A percentile compares a stretch with the other conserved stretches of the same genome.
Conservation (phyloP, 257 asterid species). For the Fraxinus anomala region DNA sequence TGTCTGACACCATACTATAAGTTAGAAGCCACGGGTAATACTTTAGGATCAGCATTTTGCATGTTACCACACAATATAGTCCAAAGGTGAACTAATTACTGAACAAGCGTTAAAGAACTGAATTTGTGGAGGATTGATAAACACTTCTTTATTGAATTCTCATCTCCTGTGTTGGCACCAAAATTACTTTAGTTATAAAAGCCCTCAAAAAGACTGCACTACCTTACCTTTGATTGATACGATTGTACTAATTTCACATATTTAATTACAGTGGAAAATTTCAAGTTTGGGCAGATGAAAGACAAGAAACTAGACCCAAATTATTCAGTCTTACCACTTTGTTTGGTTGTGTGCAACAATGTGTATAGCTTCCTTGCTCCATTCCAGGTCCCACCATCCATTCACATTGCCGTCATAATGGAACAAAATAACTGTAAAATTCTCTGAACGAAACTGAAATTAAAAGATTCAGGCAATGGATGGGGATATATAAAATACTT, state of each 20-base stretch:
- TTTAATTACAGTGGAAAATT: not conserved
- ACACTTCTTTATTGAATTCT: not conserved
- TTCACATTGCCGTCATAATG: constrained; percentile 93
- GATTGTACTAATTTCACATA: constrained; percentile 2
- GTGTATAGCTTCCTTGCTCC: constrained; percentile 89
- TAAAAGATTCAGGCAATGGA: constrained; percentile 27
- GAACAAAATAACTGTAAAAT: constrained; percentile 79
- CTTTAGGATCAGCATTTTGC: constrained; percentile 9
- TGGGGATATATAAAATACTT: constrained; percentile 16
- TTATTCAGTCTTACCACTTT: constrained; percentile 61
- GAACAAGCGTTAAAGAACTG: not conserved
- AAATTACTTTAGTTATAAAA: not conserved
- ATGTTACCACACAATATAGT: not conserved
- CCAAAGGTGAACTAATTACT: constrained; percentile 4
- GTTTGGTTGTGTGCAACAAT: constrained; percentile 92
- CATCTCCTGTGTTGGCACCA: constrained; percentile 8
- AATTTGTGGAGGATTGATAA: not conserved
- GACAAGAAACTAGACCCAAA: constrained; percentile 17
- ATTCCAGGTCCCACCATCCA: constrained; percentile 83
- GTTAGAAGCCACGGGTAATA: not conserved
- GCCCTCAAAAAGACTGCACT: not conserved
- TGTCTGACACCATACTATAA: not conserved
- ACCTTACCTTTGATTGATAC: not conserved
- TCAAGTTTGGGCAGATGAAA: constrained; percentile 12
- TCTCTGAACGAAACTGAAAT: constrained; percentile 89